Percentiles rank a stretch among this genome's conserved stretches.
phyloP scores from a whole-genome alignment of 768 basidiomycete genomes.

The Boletus rufocinnamomeus region DNA sequence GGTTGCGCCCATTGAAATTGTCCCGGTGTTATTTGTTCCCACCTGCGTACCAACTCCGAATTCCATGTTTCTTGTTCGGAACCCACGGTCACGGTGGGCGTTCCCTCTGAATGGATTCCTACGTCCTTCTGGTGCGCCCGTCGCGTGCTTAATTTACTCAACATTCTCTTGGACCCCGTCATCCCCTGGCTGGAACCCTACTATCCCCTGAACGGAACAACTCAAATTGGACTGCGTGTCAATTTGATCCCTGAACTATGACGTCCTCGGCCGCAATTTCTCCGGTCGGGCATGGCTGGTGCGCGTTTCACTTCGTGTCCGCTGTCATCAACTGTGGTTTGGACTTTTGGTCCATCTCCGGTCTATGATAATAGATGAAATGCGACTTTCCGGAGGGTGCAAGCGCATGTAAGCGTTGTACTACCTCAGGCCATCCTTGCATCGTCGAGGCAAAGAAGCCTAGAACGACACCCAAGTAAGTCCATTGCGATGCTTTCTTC shows the following conservation, averaged over 20 bases:
- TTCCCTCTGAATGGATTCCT: conserved; percentile 4
- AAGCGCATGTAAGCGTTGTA: conserved; percentile 79
- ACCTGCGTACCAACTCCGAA: not conserved
- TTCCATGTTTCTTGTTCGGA: conserved; percentile 17
- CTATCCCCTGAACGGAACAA: conserved; percentile 16
- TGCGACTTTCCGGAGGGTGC: conserved; percentile 76
- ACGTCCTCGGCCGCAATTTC: conserved; percentile 4
- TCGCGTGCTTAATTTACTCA: conserved; percentile 3
- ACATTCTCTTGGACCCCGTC: conserved; percentile 7
- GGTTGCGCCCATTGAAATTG: not conserved
- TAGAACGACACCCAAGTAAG: conserved; percentile 80
- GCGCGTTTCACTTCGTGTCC: not conserved
- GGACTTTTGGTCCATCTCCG: conserved; percentile 13
- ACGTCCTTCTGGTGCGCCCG: not conserved
- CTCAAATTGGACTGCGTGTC: conserved; percentile 8
- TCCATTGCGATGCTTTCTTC: conserved; percentile 28
- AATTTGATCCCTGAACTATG: conserved; percentile 10
- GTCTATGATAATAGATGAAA: conserved; percentile 62
- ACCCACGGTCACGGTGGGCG: conserved; percentile 10
- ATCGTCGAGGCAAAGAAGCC: conserved; percentile 84
- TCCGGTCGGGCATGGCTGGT: not conserved
- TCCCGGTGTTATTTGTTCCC: conserved; percentile 1
- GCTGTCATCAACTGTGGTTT: conserved; percentile 15
- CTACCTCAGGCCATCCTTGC: conserved; percentile 69
- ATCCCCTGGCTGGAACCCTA: conserved; percentile 3